Conservation (phyloP, 768 basidiomycete genomes). For the Pulveroboletus ravenelii region DNA sequence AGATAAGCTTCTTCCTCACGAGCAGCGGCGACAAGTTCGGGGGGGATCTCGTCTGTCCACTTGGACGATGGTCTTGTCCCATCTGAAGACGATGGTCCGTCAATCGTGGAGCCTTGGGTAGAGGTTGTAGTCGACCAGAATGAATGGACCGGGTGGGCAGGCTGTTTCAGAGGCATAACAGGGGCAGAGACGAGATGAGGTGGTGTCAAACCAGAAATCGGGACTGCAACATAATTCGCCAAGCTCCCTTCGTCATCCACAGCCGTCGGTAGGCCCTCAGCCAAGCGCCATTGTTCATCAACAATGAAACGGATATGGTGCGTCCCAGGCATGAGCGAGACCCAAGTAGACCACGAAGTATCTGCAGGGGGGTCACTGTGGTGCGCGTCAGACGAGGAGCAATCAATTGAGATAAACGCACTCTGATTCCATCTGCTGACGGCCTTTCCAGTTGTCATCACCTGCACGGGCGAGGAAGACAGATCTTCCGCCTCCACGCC, state of each 20-base stretch:
- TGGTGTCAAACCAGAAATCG: slow-evolving; percentile 31
- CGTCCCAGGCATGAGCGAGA: slow-evolving; percentile 76
- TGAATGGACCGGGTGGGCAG: slow-evolving; percentile 30
- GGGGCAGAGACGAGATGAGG: slow-evolving; percentile 32
- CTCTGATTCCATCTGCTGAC: slow-evolving; percentile 61
- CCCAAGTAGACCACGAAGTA: slow-evolving; percentile 34
- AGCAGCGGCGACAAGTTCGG: slow-evolving; percentile 73
- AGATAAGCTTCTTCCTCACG: slow-evolving; percentile 80
- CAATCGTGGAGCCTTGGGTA: slow-evolving; percentile 29
- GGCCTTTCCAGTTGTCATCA: slow-evolving; percentile 72
- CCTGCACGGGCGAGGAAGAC: slow-evolving; percentile 70
- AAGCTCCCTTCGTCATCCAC: slow-evolving; percentile 93
- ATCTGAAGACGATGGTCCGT: slow-evolving; percentile 23
- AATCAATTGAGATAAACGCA: slow-evolving; percentile 32
- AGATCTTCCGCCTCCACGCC: slow-evolving; percentile 59
- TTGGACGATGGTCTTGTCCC: slow-evolving; percentile 29
- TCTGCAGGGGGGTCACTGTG: slow-evolving; percentile 31
- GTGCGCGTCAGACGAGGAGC: slow-evolving; percentile 14
- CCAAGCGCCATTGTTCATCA: slow-evolving; percentile 80
- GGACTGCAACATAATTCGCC: slow-evolving; percentile 81
- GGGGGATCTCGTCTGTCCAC: slow-evolving; percentile 82
- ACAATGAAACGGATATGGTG: slow-evolving; percentile 95
- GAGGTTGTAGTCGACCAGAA: slow-evolving; percentile 42
- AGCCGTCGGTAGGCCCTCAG: slow-evolving; percentile 76
- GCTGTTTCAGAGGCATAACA: slow-evolving; percentile 28